Evolutionary conservation across 2,329 filamentous ascomycete species (phyloP).

Genomic region (Gyromitra esculenta): DNA sequence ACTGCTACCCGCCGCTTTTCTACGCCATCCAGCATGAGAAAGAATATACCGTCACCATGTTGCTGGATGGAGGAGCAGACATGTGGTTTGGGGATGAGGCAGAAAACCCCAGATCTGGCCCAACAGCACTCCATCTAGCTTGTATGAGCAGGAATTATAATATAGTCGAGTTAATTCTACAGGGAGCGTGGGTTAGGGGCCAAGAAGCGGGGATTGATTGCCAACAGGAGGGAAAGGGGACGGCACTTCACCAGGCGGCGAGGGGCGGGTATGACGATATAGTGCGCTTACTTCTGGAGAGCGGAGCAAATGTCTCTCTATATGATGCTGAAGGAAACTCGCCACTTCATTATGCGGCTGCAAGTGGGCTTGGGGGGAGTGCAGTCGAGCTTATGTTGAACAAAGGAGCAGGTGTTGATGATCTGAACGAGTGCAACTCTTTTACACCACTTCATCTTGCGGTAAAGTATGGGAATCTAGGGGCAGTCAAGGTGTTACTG

Average conservation of each 20-base stretch:
- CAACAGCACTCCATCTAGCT: not conserved
- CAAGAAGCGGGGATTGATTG: not conserved
- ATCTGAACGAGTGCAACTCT: not conserved
- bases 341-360: not conserved
- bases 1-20: conserved; percentile 1
- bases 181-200: not conserved
- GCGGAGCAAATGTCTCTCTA: not conserved
- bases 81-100: not conserved
- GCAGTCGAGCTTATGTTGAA: not conserved
- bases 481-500: not conserved
- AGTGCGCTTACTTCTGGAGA: not conserved
- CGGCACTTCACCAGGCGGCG: conserved; percentile 3
- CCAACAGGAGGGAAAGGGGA: not conserved
- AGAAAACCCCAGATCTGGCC: not conserved
- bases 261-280: not conserved
- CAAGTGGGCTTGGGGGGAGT: not conserved
- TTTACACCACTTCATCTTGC: not conserved
- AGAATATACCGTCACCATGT: not conserved
- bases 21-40: not conserved
- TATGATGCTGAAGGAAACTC: not conserved
- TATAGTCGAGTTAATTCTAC: not conserved
- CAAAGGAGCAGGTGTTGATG: not conserved
- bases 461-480: not conserved
- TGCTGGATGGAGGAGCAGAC: not conserved
- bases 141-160: not conserved